A percentile compares a stretch with the other conserved stretches of the same genome.
phyloP scores from a whole-genome alignment of 805 yeast species.

The Suhomyces sp. region DNA sequence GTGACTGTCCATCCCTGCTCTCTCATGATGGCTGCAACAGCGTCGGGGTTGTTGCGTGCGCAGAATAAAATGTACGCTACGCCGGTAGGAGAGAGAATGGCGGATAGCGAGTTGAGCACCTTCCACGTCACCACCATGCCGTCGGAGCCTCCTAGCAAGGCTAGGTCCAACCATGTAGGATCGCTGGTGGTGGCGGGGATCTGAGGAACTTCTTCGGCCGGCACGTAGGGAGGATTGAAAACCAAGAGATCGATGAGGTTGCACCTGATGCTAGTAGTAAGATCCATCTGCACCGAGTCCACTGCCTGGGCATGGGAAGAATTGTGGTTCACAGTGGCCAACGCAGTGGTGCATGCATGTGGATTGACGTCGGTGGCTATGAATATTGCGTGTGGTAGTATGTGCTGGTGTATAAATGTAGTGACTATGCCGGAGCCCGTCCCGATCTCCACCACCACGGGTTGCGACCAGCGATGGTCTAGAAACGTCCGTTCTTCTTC shows the following conservation, averaged over 20 bases:
- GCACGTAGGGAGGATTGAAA: constrained; percentile 97
- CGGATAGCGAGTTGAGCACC: constrained; percentile 54
- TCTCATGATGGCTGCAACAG: constrained; percentile 50
- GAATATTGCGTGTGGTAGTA: constrained; percentile 51
- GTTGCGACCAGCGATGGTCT: constrained; percentile 21
- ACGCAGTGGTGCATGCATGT: constrained; percentile 57
- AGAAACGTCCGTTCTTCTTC: constrained; percentile 54
- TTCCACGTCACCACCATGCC: constrained; percentile 85
- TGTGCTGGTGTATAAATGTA: constrained; percentile 62
- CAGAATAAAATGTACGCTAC: constrained; percentile 87
- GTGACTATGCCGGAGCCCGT: constrained; percentile 90
- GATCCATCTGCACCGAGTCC: constrained; percentile 50
- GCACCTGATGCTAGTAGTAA: constrained; percentile 49
- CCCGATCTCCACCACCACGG: constrained; percentile 80
- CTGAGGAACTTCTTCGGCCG: constrained; percentile 71
- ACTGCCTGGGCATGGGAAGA: constrained; percentile 7
- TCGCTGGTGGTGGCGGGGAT: constrained; percentile 48
- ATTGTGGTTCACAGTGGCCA: constrained; percentile 22
- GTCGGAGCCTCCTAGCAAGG: constrained; percentile 81
- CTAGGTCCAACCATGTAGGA: constrained; percentile 79
- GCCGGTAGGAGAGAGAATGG: constrained; percentile 56
- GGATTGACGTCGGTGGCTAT: constrained; percentile 81
- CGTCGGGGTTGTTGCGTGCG: constrained; percentile 79
- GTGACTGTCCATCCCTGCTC: constrained; percentile 51
- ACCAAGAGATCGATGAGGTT: constrained; percentile 64